Percentiles rank a stretch among this genome's conserved stretches.
These are phyloP conservation scores for Lipomyces sp. DNA, from an alignment of 805 yeast genomes.

Conservation along the genomic window DNA sequence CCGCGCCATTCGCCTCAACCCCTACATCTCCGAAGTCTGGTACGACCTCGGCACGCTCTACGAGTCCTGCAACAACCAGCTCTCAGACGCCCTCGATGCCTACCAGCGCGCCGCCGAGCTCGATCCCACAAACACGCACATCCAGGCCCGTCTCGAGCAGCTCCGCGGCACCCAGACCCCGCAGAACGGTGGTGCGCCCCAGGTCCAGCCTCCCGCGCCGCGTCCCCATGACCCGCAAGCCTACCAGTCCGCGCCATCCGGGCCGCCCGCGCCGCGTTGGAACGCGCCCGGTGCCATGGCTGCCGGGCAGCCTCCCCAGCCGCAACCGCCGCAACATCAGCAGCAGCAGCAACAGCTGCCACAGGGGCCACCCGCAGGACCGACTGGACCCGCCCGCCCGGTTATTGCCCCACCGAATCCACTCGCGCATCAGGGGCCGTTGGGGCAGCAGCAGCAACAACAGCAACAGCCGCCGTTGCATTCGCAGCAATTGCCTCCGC, in stretches of 20 bases:
- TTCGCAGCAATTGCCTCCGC: constrained; percentile 16
- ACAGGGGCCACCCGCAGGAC: constrained; percentile 23
- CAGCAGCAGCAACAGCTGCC: not conserved
- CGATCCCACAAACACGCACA: constrained; percentile 92
- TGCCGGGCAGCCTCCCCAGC: constrained; percentile 33
- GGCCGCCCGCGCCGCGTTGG: constrained; percentile 52
- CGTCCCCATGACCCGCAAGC: constrained; percentile 53
- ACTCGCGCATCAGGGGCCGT: constrained; percentile 28
- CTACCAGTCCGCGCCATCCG: constrained; percentile 47
- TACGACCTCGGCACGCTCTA: constrained; percentile 95
- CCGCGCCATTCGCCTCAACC: constrained; percentile 90
- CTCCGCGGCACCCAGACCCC: constrained; percentile 42
- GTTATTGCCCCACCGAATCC: constrained; percentile 27
- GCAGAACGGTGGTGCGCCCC: constrained; percentile 62
- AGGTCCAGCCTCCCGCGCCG: constrained; percentile 57
- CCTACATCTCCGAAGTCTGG: constrained; percentile 97
- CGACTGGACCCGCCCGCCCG: constrained; percentile 19
- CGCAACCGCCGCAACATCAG: constrained; percentile 1
- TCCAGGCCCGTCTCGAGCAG: constrained; percentile 87
- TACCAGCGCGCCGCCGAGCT: constrained; percentile 93
- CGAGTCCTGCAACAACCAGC: constrained; percentile 95
- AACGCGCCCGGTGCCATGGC: constrained; percentile 24
- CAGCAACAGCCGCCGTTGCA: constrained; percentile 30
- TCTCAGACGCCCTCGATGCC: constrained; percentile 93
- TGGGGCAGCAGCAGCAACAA: constrained; percentile 34